Evolutionary conservation across 352 stramenopile species (phyloP), one percentile per base, ranked within the genome.

Genomic region (Phytopythium vexans): DNA sequence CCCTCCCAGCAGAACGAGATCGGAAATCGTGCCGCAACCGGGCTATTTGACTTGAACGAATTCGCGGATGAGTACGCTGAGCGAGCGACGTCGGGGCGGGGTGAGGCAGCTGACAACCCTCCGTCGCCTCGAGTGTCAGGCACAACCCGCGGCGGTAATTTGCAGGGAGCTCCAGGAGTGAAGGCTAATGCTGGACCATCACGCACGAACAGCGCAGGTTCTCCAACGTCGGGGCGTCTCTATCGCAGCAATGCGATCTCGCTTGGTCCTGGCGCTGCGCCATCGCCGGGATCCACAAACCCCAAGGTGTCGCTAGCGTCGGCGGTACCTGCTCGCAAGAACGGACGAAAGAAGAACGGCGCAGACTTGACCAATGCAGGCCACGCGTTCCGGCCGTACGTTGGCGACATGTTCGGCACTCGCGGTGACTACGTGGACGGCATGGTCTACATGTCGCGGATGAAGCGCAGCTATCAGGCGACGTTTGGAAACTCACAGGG

Each of bases 381-480:
- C 1, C 64, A 83, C 21, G 52, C 77, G 6, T 74, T 94, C 5
- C 70, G 72, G 35, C 75, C 73, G 37, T 94, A 94, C 64, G 42
- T 72, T 6, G 85, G 85, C 10, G 83, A 94, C 53, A 82, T 89
- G 56, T 94, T 94, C 49, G 57, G 81, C 21, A 93, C 83, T 4
- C 66, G 83, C 5, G 85, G 85, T 4, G 80, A 93, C 14, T 94
- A 94, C 58, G 74, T 93, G 16, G 83, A 94, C 4, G 85, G 85
- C 3, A 87, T 93, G 77, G 47, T 94, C 10, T 94, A 94, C 58
- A 93, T 93, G 81, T 89, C 81, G 6, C 78, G 83, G 38, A 94
- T 94, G 85, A 90, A 91, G 59, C 69, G 70, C 21, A 88, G 72
- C 42, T 76, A 81, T 14, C 68, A 76, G 52, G 57, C 76, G 14